Evolutionary conservation across 2,329 filamentous ascomycete genomes (phyloP), one percentile per base, ranked within the genome.

Genomic region (Aureobasidium sp.): DNA sequence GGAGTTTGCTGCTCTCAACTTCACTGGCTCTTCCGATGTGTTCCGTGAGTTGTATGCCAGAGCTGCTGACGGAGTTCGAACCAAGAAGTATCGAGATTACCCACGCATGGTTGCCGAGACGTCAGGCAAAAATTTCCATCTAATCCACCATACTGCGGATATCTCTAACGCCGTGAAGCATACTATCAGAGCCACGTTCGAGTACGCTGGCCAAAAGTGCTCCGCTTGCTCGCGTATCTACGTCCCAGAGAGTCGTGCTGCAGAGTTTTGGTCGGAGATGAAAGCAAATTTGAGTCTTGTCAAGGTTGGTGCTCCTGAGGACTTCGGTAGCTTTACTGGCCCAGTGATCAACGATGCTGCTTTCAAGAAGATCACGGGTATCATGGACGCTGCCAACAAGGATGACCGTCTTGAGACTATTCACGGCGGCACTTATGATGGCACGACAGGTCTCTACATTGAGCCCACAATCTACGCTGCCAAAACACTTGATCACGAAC

Each of bases 151-250:
- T 0, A 81, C 82, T 2, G 83, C 82, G 16, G 81, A 85, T 66
- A 70, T 85, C 47, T 72, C 75, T n/a, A 84, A 81, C 67, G 82
- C 82, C 1, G 83, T 77, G 13, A 71, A 80, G 47, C 79, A 84
- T 67, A 84, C 83, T 3, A 79, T 85, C 55, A 80, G 83, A 27
- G 81, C 79, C 23, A 79, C 82, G 0, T 86, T 85, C 68, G 84
- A 86, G 73, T 86, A 82, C 72, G 80, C 83, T 66, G 84, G 84
- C 25, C 83, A 85, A 68, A 86, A 86, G 74, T 86, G 84, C 76
- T 84, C 81, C 50, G 84, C 84, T 29, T 82, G 79, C 15, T 85
- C 83, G 13, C 78, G 84, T 1, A 66, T 76, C 25, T 78, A 77
- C 58, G 27, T 78, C 16, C 70, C 76, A 2, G 42, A 71, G 50